Percentiles rank a stretch among this genome's conserved stretches.
Evolutionary conservation across 2,329 filamentous ascomycete species (phyloP).

Genomic region (Aureobasidium sp.): DNA sequence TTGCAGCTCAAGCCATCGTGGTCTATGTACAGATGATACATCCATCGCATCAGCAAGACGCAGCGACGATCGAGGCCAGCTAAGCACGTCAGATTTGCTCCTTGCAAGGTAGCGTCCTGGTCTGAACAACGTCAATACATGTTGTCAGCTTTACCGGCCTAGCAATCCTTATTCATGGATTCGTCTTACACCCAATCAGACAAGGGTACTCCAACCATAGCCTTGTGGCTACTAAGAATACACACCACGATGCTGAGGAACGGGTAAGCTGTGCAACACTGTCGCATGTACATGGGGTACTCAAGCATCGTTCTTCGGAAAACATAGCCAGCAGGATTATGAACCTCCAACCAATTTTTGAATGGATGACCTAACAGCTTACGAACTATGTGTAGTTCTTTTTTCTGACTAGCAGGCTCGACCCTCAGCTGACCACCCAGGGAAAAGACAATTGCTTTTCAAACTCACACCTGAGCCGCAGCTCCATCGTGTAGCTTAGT

Average conservation of each 20-base stretch:
- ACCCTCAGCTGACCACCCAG: neutral
- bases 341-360: neutral
- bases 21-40: neutral
- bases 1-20: neutral
- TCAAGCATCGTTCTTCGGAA: neutral
- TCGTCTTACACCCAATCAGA: neutral
- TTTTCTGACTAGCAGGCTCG: neutral
- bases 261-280: constrained; percentile 6
- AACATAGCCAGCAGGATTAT: neutral
- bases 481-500: neutral
- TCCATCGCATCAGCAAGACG: neutral
- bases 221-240: constrained; percentile 2
- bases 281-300: neutral
- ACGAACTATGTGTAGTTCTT: neutral
- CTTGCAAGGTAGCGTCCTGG: neutral
- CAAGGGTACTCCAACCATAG: neutral
- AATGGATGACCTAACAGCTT: neutral
- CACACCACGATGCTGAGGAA: neutral
- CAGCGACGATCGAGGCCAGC: neutral
- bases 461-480: neutral
- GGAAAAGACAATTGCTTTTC: neutral
- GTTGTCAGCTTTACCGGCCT: neutral
- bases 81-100: neutral
- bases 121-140: neutral
- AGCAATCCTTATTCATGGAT: neutral